A percentile compares a stretch with the other conserved stretches of the same genome.
Conservation (phyloP, 768 basidiomycete species). For the Lactarius hatsudake region DNA sequence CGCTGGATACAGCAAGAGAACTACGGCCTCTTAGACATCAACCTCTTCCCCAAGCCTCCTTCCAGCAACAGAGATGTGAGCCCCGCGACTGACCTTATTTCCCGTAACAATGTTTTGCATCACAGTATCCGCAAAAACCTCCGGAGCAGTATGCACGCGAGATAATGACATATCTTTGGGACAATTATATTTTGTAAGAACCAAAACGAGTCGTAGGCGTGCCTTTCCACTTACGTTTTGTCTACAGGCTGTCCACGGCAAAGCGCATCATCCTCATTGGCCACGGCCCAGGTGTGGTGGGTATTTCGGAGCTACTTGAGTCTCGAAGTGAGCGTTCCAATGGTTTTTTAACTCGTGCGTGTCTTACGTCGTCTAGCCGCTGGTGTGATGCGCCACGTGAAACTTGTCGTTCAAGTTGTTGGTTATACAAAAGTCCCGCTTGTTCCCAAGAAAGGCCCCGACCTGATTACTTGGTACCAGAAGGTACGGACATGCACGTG, state of each 20-base stretch:
- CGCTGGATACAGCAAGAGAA: slow-evolving; percentile 66
- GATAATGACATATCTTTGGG: slow-evolving; percentile 86
- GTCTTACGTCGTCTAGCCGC: slow-evolving; percentile 37
- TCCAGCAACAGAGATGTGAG: slow-evolving; percentile 24
- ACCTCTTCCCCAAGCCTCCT: slow-evolving; percentile 59
- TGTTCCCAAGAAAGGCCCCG: slow-evolving; percentile 24
- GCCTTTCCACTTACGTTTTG: background rate
- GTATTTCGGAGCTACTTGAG: slow-evolving; percentile 71
- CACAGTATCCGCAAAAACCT: slow-evolving; percentile 27
- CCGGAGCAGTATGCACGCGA: slow-evolving; percentile 45
- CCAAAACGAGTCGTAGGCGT: slow-evolving; percentile 9
- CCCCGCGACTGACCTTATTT: background rate
- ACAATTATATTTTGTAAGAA: slow-evolving; percentile 87
- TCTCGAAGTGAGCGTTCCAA: slow-evolving; percentile 53
- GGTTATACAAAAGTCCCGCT: slow-evolving; percentile 26
- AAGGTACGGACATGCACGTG: slow-evolving; percentile 42
- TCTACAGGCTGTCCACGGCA: slow-evolving; percentile 64
- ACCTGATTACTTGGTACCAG: slow-evolving; percentile 58
- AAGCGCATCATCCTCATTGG: slow-evolving; percentile 78
- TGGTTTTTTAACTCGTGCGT: background rate
- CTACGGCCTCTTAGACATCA: slow-evolving; percentile 83
- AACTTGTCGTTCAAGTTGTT: slow-evolving; percentile 27
- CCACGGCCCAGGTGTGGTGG: slow-evolving; percentile 79
- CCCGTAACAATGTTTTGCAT: background rate
- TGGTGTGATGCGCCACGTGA: slow-evolving; percentile 46